Percentiles rank a stretch among this genome's conserved stretches.
Evolutionary conservation across 2,329 filamentous ascomycete species (phyloP).

Genomic region (Thielaviopsis euricoi): DNA sequence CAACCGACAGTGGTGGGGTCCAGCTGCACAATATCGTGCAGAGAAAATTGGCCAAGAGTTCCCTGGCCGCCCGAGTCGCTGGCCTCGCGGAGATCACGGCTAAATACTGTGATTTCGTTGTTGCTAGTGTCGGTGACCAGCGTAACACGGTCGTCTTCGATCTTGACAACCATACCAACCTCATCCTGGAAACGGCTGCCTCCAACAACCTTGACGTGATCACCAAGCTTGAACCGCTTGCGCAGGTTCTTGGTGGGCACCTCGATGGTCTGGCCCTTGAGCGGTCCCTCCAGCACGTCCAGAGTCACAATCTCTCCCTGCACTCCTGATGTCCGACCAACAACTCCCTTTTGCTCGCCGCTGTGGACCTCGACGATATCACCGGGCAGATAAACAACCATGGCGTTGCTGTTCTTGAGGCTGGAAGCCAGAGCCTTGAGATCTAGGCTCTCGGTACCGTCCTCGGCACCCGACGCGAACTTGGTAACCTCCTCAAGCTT

Average conservation of each 20-base stretch:
- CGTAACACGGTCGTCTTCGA: slow-evolving; percentile 82
- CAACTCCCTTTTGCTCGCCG: slow-evolving; percentile 83
- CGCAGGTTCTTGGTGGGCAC: slow-evolving; percentile 83
- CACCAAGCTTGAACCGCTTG: slow-evolving; percentile 82
- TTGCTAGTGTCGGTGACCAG: slow-evolving; percentile 85
- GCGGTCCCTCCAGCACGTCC: slow-evolving; percentile 64
- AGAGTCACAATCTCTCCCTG: slow-evolving; percentile 86
- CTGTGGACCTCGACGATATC: slow-evolving; percentile 95
- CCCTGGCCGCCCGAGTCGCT: slow-evolving; percentile 80
- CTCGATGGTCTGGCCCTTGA: slow-evolving; percentile 73
- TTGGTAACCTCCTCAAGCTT: slow-evolving; percentile 90
- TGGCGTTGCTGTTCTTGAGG: slow-evolving; percentile 66
- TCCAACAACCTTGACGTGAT: slow-evolving; percentile 97
- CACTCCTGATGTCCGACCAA: slow-evolving; percentile 72
- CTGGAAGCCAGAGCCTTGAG: slow-evolving; percentile 80
- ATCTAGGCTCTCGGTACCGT: slow-evolving; percentile 87
- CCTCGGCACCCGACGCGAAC: slow-evolving; percentile 75
- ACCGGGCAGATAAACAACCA: slow-evolving; percentile 75
- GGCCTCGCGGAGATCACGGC: slow-evolving; percentile 86
- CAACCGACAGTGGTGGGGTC: slow-evolving; percentile 85
- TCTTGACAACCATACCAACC: slow-evolving; percentile 91
- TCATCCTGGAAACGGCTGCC: slow-evolving; percentile 89
- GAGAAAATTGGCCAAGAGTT: slow-evolving; percentile 70
- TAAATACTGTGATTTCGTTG: slow-evolving; percentile 91
- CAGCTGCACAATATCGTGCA: slow-evolving; percentile 87